phyloP scores from a whole-genome alignment of 768 basidiomycete species.

The Hygrocybe punicea region DNA sequence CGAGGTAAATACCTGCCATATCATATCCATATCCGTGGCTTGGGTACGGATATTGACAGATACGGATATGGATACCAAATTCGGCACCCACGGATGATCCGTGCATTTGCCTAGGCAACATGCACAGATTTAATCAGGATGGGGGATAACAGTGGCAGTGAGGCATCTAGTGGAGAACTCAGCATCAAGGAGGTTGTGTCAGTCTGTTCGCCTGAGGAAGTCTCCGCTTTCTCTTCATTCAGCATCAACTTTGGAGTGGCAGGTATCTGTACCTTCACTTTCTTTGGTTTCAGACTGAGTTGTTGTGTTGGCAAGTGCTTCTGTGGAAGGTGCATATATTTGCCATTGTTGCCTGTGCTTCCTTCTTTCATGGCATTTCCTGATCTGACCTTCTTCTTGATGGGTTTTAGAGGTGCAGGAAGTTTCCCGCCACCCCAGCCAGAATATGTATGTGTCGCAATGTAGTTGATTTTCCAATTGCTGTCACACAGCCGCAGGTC shows the following conservation, averaged over 20 bases:
- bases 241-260: no score
- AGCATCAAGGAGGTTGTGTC: background rate
- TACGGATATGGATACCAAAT: no score
- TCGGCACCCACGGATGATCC: background rate
- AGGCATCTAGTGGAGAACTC: background rate
- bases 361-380: background rate
- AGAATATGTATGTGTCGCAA: conserved; percentile 9
- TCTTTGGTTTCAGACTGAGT: background rate
- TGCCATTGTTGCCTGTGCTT: no score
- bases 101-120: no score
- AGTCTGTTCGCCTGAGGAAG: background rate
- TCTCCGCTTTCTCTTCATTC: background rate
- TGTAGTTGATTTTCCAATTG: conserved; percentile 9
- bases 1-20: no score
- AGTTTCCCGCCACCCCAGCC: background rate
- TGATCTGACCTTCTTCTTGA: background rate
- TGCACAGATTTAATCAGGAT: background rate
- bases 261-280: no score
- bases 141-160: background rate
- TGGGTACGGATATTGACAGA: no score
- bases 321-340: background rate
- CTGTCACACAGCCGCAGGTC: conserved; percentile 11
- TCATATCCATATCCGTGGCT: no score
- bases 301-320: background rate
- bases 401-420: background rate